These are phyloP conservation scores for Trifolium fragiferum DNA, from an alignment of 306 rosid species.

Conservation along the genomic window DNA sequence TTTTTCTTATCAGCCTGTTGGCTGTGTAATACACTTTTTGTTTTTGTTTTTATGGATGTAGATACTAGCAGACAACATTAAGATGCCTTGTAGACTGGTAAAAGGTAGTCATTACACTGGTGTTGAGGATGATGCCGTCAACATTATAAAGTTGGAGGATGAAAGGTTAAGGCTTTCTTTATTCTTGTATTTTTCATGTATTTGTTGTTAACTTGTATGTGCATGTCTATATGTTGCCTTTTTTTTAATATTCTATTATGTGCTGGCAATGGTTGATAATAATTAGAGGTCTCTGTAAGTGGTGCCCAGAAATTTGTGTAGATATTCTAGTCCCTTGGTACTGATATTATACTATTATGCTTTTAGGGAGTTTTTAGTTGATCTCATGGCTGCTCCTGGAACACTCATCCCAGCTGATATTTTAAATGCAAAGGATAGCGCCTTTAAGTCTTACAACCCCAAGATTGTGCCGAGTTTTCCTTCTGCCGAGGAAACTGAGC, in stretches of 20 bases:
- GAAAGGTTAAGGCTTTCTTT: constrained; percentile 67
- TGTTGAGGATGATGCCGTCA: constrained; percentile 94
- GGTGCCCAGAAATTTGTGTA: constrained; percentile 34
- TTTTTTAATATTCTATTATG: constrained; percentile 21
- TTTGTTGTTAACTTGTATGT: constrained; percentile 33
- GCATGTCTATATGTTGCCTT: constrained; percentile 4
- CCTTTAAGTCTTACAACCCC: constrained; percentile 63
- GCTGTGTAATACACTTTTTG: constrained; percentile 31
- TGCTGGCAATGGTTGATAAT: constrained; percentile 31
- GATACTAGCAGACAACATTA: constrained; percentile 93
- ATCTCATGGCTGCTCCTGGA: constrained; percentile 99
- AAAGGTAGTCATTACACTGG: constrained; percentile 99
- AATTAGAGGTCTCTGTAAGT: constrained; percentile 1
- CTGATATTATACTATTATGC: constrained; percentile 49
- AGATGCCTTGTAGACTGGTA: constrained; percentile 96
- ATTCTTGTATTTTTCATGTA: constrained; percentile 33
- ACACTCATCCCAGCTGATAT: constrained; percentile 87
- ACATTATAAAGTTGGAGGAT: constrained; percentile 91
- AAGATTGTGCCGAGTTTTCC: constrained; percentile 57
- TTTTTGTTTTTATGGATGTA: constrained; percentile 57
- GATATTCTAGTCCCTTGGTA: constrained; percentile 29
- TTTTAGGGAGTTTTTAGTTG: constrained; percentile 98
- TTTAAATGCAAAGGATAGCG: constrained; percentile 64
- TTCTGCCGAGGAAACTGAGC: constrained; percentile 56
- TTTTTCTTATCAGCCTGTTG: constrained; percentile 28